Conservation (phyloP, 768 basidiomycete species). For the Wakefieldia striispora region DNA sequence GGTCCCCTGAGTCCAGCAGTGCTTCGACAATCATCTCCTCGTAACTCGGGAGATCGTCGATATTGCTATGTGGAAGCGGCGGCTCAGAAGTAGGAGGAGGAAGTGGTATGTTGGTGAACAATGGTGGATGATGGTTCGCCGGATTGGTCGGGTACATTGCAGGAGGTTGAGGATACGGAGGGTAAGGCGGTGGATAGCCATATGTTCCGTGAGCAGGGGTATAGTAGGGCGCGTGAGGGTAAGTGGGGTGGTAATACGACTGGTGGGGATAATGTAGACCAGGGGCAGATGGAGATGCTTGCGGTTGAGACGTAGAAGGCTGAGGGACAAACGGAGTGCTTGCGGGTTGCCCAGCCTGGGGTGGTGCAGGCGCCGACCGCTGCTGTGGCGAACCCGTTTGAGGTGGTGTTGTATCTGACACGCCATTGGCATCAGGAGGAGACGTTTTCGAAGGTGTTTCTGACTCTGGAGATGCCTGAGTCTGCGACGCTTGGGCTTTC, state of each 20-base stretch:
- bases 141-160: constrained; percentile 31
- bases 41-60: constrained; percentile 76
- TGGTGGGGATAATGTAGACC: constrained; percentile 48
- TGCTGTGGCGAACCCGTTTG: constrained; percentile 19
- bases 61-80: constrained; percentile 18
- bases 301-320: constrained; percentile 17
- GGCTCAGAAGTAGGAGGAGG: constrained; percentile 30
- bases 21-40: constrained; percentile 92
- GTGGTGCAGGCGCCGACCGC: constrained; percentile 20
- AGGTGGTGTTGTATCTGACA: constrained; percentile 12
- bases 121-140: constrained; percentile 26
- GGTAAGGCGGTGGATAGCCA: constrained; percentile 40
- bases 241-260: constrained; percentile 55
- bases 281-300: constrained; percentile 20
- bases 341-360: constrained; percentile 23
- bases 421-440: constrained; percentile 9
- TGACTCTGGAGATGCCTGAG: constrained; percentile 11
- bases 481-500: constrained; percentile 24
- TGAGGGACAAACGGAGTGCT: constrained; percentile 17
- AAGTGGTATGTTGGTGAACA: constrained; percentile 37
- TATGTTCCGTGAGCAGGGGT: constrained; percentile 37
- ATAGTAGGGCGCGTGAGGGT: constrained; percentile 71
- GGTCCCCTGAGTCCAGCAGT: constrained; percentile 59
- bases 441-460: constrained; percentile 13
- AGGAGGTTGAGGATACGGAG: constrained; percentile 32